Base-by-base conservation (phyloP, 176 grass and related monocot species). In the Areca catechu region DNA sequence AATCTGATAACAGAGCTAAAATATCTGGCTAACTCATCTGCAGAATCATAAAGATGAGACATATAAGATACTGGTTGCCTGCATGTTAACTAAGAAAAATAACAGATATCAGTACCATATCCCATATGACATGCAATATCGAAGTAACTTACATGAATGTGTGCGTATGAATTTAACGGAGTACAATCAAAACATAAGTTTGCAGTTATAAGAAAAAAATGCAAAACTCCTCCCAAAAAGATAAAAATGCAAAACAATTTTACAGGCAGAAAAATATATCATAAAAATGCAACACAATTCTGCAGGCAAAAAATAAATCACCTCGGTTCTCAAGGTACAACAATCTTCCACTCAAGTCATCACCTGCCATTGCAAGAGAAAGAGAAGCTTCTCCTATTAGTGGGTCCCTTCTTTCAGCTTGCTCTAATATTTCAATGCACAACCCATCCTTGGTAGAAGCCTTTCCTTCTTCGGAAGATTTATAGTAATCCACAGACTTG, bases 301-400 rank as follows among this genome's bases (percentile, higher is more conserved):
- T 63, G 9, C 0, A 69, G 50, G 43, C 6, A 58, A 16, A 15
- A 62, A 7, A 57, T 55, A 73, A 5, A 16, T 71, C 54, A 92
- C 93, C 93, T 97, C 87, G 83, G 60, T 83, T 88, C 79, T 97
- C 93, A 61, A 97, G 81, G 59, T 97, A 88, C 21, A 88, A 5
- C 4, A 97, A 74, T 63, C 1, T 88, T 30, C 15, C 80, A 14
- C 76, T 87, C 23, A 83, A 23, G 60, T 57, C 66, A 7, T 85
- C 87, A 16, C 84, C 87, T 59, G 66, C 93, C 19, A 58, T 60
- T 21, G 93, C 81, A 60, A 92, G 81, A 66, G 76, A 85, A 71
- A 92, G 78, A 3, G 83, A 88, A 48, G 93, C 78, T 79, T 97
- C 87, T 28, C 76, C 93, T 17, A 80, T 9, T 21, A 73, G 81